phyloP scores from a whole-genome alignment of 1,284 basidiomycete species.

The Sphagnurus paluster region DNA sequence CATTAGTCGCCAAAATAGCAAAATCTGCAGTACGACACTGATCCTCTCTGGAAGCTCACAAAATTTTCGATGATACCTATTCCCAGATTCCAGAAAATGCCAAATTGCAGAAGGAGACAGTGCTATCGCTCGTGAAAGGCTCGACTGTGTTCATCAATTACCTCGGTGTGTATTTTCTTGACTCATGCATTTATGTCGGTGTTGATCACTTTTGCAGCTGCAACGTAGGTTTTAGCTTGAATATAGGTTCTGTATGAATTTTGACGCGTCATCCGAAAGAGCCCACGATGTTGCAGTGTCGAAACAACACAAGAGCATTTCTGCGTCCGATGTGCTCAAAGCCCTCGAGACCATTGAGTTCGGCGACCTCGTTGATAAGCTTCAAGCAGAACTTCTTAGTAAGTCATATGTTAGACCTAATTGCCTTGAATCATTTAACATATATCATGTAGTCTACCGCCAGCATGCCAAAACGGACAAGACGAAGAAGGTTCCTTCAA shows the following conservation, averaged over 20 bases:
- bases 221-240: slow-evolving; percentile 52
- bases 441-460: slow-evolving; percentile 49
- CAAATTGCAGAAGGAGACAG: slow-evolving; percentile 86
- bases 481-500: slow-evolving; percentile 41
- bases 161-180: slow-evolving; percentile 55
- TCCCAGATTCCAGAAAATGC: slow-evolving; percentile 78
- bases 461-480: slow-evolving; percentile 57
- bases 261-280: slow-evolving; percentile 37
- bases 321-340: slow-evolving; percentile 85
- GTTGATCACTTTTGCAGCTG: slow-evolving; percentile 41
- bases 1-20: slow-evolving; percentile 79
- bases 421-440: background rate
- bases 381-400: slow-evolving; percentile 78
- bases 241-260: background rate
- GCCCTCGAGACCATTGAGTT: slow-evolving; percentile 83
- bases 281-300: slow-evolving; percentile 85
- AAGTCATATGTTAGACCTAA: slow-evolving; percentile 22
- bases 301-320: slow-evolving; percentile 86
- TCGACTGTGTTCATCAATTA: slow-evolving; percentile 93
- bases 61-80: slow-evolving; percentile 2
- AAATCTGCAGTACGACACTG: slow-evolving; percentile 60
- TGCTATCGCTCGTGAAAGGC: slow-evolving; percentile 78
- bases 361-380: slow-evolving; percentile 65
- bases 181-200: slow-evolving; percentile 6
- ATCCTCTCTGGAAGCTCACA: background rate